phyloP scores from a whole-genome alignment of 2,329 filamentous ascomycete genomes.

The Aspergillus neoniger region DNA sequence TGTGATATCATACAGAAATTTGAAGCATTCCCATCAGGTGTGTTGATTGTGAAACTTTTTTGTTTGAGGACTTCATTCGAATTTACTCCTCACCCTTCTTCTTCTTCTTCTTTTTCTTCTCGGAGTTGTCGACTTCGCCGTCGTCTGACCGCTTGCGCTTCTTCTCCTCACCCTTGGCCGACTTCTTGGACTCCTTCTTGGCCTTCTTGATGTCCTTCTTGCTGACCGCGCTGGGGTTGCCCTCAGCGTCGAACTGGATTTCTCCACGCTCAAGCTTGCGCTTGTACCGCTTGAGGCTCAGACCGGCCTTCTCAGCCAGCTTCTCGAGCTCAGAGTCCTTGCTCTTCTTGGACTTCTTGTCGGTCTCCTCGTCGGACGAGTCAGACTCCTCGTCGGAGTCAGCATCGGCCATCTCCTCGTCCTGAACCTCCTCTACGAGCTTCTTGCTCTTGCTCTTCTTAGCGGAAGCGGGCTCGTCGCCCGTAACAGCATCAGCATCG shows the following conservation, averaged over 20 bases:
- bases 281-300: slow-evolving; percentile 76
- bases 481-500: slow-evolving; percentile 82
- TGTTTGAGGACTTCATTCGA: slow-evolving; percentile 16
- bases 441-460: slow-evolving; percentile 45
- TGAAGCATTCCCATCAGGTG: slow-evolving; percentile 25
- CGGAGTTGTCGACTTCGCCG: slow-evolving; percentile 53
- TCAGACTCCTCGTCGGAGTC: slow-evolving; percentile 35
- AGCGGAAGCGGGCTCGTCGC: slow-evolving; percentile 57
- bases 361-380: slow-evolving; percentile 30
- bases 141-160: slow-evolving; percentile 66
- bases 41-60: slow-evolving; percentile 12
- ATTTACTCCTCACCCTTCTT: slow-evolving; percentile 61
- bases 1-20: slow-evolving; percentile 49
- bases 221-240: slow-evolving; percentile 66
- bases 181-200: slow-evolving; percentile 64
- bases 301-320: slow-evolving; percentile 66
- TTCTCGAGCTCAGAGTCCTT: slow-evolving; percentile 54
- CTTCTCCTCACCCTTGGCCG: slow-evolving; percentile 62
- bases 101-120: slow-evolving; percentile 55
- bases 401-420: slow-evolving; percentile 49
- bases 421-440: slow-evolving; percentile 48
- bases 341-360: slow-evolving; percentile 46
- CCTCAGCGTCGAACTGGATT: slow-evolving; percentile 66
- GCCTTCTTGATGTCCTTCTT: slow-evolving; percentile 77
- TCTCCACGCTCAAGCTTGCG: slow-evolving; percentile 76